Conservation (phyloP, 2,329 filamentous ascomycete species). For the Ophiocordyceps australis region DNA sequence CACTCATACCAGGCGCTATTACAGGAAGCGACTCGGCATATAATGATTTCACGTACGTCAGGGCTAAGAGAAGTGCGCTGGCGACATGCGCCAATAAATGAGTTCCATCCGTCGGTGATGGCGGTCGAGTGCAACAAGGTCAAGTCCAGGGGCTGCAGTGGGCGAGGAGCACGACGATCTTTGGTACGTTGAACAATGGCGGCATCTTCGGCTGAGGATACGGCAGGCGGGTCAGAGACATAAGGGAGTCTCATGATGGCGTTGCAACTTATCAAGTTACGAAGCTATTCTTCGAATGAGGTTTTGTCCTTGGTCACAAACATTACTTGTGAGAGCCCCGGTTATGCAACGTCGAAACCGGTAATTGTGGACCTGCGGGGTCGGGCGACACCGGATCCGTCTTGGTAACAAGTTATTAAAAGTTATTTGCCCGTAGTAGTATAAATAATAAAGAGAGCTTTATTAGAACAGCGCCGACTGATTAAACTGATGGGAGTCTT, state of each 20-base stretch:
- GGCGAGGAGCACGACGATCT: conserved; percentile 47
- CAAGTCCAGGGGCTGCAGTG: conserved; percentile 58
- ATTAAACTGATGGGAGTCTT: no score
- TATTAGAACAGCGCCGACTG: no score
- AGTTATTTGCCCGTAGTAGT: no score
- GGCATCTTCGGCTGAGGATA: conserved; percentile 23
- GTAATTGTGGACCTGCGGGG: no score
- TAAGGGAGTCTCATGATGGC: conserved; percentile 48
- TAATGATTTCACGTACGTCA: conserved; percentile 56
- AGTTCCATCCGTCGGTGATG: conserved; percentile 61
- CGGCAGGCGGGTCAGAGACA: conserved; percentile 30
- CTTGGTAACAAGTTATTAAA: no score
- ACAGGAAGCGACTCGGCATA: conserved; percentile 62
- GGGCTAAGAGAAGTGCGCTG: conserved; percentile 30
- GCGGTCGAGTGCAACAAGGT: conserved; percentile 56
- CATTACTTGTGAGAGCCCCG: no score
- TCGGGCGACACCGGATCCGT: no score
- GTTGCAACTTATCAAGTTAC: no score
- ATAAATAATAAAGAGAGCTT: no score
- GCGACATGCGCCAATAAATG: conserved; percentile 45
- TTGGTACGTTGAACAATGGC: conserved; percentile 45
- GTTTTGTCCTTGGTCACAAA: no score
- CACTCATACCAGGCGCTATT: conserved; percentile 80
- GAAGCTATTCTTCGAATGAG: no score
- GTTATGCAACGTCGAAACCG: no score